Evolutionary conservation across 805 yeast genomes (phyloP).

Genomic region (Saccharomycopsis sp.): DNA sequence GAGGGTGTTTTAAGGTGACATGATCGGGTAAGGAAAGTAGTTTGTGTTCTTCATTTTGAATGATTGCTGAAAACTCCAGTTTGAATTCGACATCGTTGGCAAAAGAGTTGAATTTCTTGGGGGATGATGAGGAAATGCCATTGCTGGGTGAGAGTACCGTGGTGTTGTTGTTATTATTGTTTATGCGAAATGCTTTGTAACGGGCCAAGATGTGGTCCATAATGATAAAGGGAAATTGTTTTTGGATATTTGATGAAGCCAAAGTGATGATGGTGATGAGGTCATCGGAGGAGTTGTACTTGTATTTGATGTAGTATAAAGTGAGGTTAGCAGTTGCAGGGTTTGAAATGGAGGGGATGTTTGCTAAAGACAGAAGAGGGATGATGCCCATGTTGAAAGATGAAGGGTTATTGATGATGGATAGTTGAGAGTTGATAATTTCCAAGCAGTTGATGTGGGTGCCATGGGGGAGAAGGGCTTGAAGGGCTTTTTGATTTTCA

Average conservation of each 20-base stretch:
- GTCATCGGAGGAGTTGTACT: constrained; percentile 36
- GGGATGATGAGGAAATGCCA: no score
- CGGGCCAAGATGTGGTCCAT: constrained; percentile 42
- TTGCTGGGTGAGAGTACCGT: no score
- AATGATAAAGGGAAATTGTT: constrained; percentile 37
- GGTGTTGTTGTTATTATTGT: no score
- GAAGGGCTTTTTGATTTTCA: constrained; percentile 30
- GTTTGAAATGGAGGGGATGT: constrained; percentile 22
- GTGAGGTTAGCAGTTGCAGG: constrained; percentile 26
- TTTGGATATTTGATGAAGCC: constrained; percentile 36
- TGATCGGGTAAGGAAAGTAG: constrained; percentile 5
- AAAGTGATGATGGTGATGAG: constrained; percentile 44
- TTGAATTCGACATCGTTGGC: constrained; percentile 11
- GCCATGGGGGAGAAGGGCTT: constrained; percentile 26
- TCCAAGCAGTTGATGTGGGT: constrained; percentile 40
- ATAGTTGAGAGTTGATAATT: constrained; percentile 43
- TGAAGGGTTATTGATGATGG: constrained; percentile 38
- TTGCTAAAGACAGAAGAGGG: constrained; percentile 24
- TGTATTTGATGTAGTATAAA: constrained; percentile 40
- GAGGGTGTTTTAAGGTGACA: constrained; percentile 33
- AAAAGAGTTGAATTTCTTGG: no score
- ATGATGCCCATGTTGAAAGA: constrained; percentile 22
- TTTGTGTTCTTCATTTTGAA: constrained; percentile 12
- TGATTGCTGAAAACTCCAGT: constrained; percentile 7
- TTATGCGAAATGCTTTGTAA: constrained; percentile 37